These are phyloP conservation scores for Massariosphaeria phaeospora DNA, from an alignment of 495 filamentous ascomycete genomes.

Conservation along the genomic window DNA sequence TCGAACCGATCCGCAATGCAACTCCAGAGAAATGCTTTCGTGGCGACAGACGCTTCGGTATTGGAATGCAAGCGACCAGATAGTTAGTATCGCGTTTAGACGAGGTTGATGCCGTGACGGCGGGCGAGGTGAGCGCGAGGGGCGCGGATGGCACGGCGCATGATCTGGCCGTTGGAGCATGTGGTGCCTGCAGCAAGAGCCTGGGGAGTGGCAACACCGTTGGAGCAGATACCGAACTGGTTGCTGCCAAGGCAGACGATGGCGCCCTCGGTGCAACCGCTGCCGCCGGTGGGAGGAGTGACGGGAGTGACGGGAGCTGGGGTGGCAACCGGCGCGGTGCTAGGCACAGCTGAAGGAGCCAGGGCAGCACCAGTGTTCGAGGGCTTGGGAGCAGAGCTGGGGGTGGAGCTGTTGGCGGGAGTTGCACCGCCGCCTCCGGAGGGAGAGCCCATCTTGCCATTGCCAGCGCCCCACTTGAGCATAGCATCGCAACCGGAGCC, in stretches of 20 bases:
- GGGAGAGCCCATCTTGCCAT: constrained; percentile 25
- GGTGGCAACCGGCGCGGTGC: constrained; percentile 2
- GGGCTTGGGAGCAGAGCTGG: constrained; percentile 5
- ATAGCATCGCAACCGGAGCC: constrained; percentile 25
- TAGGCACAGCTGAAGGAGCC: background rate
- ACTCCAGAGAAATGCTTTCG: constrained; percentile 6
- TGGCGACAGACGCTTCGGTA: background rate
- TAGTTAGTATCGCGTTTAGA: background rate
- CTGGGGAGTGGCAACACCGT: constrained; percentile 34
- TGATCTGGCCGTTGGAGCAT: constrained; percentile 35
- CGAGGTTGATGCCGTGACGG: constrained; percentile 2
- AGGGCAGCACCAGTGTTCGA: no score
- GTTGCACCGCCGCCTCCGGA: background rate
- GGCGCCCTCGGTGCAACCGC: constrained; percentile 35
- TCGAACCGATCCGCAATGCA: background rate
- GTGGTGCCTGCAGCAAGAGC: constrained; percentile 35
- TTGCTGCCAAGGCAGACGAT: constrained; percentile 37
- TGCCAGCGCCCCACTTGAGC: constrained; percentile 32
- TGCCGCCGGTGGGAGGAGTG: constrained; percentile 16
- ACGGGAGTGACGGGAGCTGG: background rate
- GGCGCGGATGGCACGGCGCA: constrained; percentile 3
- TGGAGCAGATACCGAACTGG: constrained; percentile 38
- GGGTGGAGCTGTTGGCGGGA: background rate
- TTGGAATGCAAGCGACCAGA: no score
- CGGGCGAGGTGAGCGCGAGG: constrained; percentile 12